phyloP scores from a whole-genome alignment of 352 stramenopile species.

The Thraustochytrium sp. region DNA sequence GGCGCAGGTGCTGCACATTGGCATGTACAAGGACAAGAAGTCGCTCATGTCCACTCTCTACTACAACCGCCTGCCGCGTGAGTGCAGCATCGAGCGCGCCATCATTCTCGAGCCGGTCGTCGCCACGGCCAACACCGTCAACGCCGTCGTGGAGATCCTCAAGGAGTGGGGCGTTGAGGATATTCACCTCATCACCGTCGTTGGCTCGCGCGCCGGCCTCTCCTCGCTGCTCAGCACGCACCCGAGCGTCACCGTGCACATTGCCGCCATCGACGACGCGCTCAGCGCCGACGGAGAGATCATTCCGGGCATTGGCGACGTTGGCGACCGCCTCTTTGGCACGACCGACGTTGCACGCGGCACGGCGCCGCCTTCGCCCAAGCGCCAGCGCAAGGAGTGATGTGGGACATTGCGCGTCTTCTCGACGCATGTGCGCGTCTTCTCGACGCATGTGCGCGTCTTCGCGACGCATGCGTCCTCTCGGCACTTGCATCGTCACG shows the following conservation, averaged over 20 bases:
- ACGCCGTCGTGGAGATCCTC: conserved; percentile 87
- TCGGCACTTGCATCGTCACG: no score
- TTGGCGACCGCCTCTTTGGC: conserved; percentile 53
- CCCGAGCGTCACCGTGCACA: conserved; percentile 67
- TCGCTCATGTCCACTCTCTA: conserved; percentile 92
- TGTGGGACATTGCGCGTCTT: no score
- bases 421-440: neutral
- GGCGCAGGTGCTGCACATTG: conserved; percentile 92
- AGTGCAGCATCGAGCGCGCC: conserved; percentile 72
- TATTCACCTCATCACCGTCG: conserved; percentile 85
- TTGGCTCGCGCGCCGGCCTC: conserved; percentile 82
- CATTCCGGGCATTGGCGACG: conserved; percentile 67
- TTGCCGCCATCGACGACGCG: conserved; percentile 65
- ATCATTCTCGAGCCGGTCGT: conserved; percentile 95
- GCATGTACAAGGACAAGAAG: conserved; percentile 83
- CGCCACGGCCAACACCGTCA: conserved; percentile 86
- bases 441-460: neutral
- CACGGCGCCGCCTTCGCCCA: neutral
- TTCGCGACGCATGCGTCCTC: neutral
- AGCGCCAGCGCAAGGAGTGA: conserved; percentile 27
- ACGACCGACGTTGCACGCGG: neutral
- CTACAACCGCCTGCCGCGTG: conserved; percentile 95
- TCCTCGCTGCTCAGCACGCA: conserved; percentile 57
- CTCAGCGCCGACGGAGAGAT: conserved; percentile 62
- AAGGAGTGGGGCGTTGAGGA: conserved; percentile 87